Base-by-base conservation (phyloP, 768 basidiomycete species). In the Tylopilus sp. region DNA sequence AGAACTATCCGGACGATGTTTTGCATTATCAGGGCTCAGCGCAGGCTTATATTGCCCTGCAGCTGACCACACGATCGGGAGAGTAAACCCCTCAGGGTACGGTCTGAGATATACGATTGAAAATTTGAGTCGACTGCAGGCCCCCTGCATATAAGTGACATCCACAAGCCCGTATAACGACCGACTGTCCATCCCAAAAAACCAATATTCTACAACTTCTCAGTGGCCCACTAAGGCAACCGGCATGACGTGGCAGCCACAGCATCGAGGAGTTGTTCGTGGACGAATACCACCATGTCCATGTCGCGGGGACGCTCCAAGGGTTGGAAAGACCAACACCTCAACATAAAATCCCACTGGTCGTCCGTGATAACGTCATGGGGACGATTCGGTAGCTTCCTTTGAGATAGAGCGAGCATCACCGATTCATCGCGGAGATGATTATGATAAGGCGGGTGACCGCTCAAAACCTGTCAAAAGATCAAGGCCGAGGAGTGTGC, bases 251-350 rank as follows among this genome's bases (percentile, higher is more conserved):
- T 51, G 1, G 4, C 35, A 3, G 33, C 39, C 11, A 57, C 48
- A 0, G 11, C 52, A 21, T 52, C 26, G 11, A 60, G 25, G 4
- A 65, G 20, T n/a, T 62, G 54, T 11, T 56, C 51, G 5, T 50
- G 51, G 18, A 57, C 57, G 18, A 67, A 67, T 3, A n/a, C 10
- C 3, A 57, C 48, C 33, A 73, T 63, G 25, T 70, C 67, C 20
- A 40, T 44, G 28, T 59, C 58, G 20, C 58, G 57, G 8, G 75
- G 75, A 36, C 77, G 63, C 48, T 47, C 60, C 56, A 18, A 7
- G 59, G 50, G 35, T 13, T 64, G 65, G 31, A 64, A 70, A 3
- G 58, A 64, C 64, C 65, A 68, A 44, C 66, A 66, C 17, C 3
- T 6, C 31, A 47, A 51, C 51, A 68, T 58, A 23, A 66, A 63